Evolutionary conservation across 495 filamentous ascomycete species (phyloP).

Genomic region (Tuber microsphaerosporum): DNA sequence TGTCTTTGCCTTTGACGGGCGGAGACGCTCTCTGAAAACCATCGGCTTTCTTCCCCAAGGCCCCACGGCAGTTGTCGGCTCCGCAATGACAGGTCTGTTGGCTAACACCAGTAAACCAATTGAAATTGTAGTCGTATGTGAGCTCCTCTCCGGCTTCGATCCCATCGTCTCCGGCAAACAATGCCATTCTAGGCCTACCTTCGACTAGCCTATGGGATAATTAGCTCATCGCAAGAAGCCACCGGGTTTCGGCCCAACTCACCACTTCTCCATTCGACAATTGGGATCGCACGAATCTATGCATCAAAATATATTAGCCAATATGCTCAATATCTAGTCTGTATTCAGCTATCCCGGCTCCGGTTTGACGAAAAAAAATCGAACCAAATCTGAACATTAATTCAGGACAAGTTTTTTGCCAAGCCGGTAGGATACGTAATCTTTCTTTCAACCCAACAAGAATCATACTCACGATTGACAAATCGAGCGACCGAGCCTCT

Average conservation of each 20-base stretch:
- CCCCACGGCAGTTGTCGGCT: constrained; percentile 64
- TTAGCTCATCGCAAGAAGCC: neutral
- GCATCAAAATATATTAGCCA: constrained; percentile 9
- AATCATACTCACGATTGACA: constrained; percentile 60
- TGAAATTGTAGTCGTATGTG: constrained; percentile 99
- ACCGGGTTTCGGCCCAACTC: neutral
- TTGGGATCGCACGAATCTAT: constrained; percentile 86
- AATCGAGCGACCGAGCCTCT: constrained; percentile 92
- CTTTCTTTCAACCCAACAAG: neutral
- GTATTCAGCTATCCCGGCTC: neutral
- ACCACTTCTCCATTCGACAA: constrained; percentile 88
- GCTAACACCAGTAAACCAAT: constrained; percentile 46
- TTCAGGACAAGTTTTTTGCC: constrained; percentile 3
- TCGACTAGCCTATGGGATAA: constrained; percentile 59
- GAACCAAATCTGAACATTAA: constrained; percentile 1
- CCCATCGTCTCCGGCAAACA: constrained; percentile 83
- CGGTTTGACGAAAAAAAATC: neutral
- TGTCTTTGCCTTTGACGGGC: constrained; percentile 44
- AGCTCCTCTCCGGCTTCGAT: constrained; percentile 92
- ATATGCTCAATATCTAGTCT: neutral
- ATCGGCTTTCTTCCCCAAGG: constrained; percentile 52
- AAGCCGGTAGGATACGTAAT: neutral
- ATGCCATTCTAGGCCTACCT: constrained; percentile 89
- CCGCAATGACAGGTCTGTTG: constrained; percentile 74
- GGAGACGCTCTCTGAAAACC: constrained; percentile 30